Base-by-base conservation (phyloP, 2,329 filamentous ascomycete species). In the Cladorrhinum sp. region DNA sequence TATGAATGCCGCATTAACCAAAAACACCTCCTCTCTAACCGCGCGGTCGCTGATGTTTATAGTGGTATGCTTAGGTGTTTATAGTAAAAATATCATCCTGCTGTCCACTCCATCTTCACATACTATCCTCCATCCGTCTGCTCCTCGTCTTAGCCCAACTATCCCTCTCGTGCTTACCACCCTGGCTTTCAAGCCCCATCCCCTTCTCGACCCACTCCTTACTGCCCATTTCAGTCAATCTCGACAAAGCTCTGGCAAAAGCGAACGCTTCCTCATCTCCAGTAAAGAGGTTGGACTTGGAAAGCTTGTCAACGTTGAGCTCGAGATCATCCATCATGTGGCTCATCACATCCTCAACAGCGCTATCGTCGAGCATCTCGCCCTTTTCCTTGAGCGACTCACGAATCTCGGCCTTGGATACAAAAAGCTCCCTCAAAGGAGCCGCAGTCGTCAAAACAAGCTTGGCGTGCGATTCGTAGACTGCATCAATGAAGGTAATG, bases 261-360 rank as follows among this genome's bases (percentile, higher is more conserved):
- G 95, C 95, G 78, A 99, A 99, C 0, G 92, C 85, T 76, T 99
- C 95, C 78, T 99, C 95, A 61, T 97, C 95, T 45, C 95, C 95
- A 1, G 89, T 90, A 74, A 99, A 99, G 41, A 98, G 85, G 66
- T 85, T 91, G 48, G 88, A 92, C 66, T 87, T 88, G 78, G 96
- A 96, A 68, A 99, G 80, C 75, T 90, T 88, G 54, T 87, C 82
- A 78, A 95, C 93, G 68, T 89, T 93, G 77, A 92, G 84, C 41
- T 92, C 92, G 51, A 97, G 76, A 71, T 96, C 91, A 68, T 96
- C 92, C 84, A 96, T 90, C 69, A 96, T 82, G 70, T 85, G 86
- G 61, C 89, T 84, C 86, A 96, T 90, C 1, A 85, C 82, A 67
- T 90, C 84, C 49, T 88, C 84, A 12, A 90, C 77, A 41, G 63